Evolutionary conservation across 345 rosid species (phyloP), one percentile per base, ranked within the genome.

Genomic region (Chamaenerion angustifolium): DNA sequence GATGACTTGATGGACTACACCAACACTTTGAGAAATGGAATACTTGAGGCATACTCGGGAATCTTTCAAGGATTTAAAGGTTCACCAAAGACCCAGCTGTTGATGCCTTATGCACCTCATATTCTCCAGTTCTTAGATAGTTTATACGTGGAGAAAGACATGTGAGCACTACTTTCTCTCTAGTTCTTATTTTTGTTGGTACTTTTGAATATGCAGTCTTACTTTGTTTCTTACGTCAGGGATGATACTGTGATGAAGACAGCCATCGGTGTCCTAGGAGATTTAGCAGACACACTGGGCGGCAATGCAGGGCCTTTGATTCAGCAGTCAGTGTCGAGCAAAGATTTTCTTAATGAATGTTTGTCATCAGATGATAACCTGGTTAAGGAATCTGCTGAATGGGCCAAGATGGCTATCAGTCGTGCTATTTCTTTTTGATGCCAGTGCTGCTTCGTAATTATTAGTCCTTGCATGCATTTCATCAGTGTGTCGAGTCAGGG

Each of bases 341-440:
- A 68, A 63, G 78, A 70, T 54, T 76, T 76, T 55, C 65, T 76
- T 14, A 70, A 60, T 52, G 82, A 76, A 61, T 76, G 82, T 49
- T 66, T 76, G 37, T 73, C 74, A 6, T 70, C 82, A 4, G 78
- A 73, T 43, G 82, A 76, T 45, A 66, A 63, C 61, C 51, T 73
- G 74, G 74, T 79, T 45, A 79, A 79, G 70, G 82, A 76, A 73
- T 76, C 82, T 52, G 82, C 82, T 10, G 78, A 76, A 58, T 76
- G 82, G 82, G 74, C 82, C 63, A 76, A 73, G 74, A 59, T 76
- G 74, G 78, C 82, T 63, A 68, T 76, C 53, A 57, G 56, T 47
- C 77, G 77, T 43, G 78, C 76, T 56, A 68, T 76, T 60, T 66
- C 79, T 53, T 71, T 63, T 66, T 77, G 70, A 77, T 59, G 60